These are phyloP conservation scores for Ophiocordyceps sinensis DNA, from an alignment of 2,329 filamentous ascomycete genomes.

Conservation along the genomic window DNA sequence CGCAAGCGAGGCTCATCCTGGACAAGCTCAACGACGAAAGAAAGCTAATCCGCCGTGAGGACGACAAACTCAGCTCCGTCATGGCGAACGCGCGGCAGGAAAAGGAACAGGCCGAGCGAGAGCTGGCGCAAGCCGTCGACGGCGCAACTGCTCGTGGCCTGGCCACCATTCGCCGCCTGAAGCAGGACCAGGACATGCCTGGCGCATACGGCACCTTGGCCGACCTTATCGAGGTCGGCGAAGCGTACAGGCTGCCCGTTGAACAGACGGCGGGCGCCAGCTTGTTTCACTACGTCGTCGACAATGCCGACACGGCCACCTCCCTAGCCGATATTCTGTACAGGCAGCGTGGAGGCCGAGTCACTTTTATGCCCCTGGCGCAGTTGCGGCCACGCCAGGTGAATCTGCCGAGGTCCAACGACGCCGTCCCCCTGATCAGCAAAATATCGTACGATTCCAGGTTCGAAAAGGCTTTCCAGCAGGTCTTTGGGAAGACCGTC, in stretches of 20 bases:
- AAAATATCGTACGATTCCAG: conserved; percentile 66
- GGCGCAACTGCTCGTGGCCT: conserved; percentile 74
- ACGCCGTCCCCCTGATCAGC: conserved; percentile 74
- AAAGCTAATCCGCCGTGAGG: conserved; percentile 76
- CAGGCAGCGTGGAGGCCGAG: conserved; percentile 64
- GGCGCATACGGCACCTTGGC: conserved; percentile 88
- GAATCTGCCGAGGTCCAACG: conserved; percentile 72
- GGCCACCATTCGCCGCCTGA: conserved; percentile 72
- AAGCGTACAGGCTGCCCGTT: conserved; percentile 74
- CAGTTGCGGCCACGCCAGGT: conserved; percentile 55
- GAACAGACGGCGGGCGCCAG: conserved; percentile 88
- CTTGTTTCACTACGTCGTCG: conserved; percentile 91
- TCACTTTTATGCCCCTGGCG: conserved; percentile 91
- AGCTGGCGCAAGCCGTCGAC: conserved; percentile 76
- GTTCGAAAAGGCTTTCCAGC: conserved; percentile 78
- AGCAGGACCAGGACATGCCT: conserved; percentile 61
- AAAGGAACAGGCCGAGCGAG: conserved; percentile 61
- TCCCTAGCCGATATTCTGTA: conserved; percentile 67
- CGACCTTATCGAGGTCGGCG: conserved; percentile 77
- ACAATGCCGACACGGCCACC: conserved; percentile 78
- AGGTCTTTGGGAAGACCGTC: conserved; percentile 91
- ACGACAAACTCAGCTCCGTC: conserved; percentile 71
- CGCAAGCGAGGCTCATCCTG: conserved; percentile 61
- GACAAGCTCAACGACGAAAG: conserved; percentile 75
- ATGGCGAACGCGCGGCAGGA: conserved; percentile 64